phyloP scores from a whole-genome alignment of 2,329 filamentous ascomycete genomes.

The Hymenotorrendiella dingleyae region DNA sequence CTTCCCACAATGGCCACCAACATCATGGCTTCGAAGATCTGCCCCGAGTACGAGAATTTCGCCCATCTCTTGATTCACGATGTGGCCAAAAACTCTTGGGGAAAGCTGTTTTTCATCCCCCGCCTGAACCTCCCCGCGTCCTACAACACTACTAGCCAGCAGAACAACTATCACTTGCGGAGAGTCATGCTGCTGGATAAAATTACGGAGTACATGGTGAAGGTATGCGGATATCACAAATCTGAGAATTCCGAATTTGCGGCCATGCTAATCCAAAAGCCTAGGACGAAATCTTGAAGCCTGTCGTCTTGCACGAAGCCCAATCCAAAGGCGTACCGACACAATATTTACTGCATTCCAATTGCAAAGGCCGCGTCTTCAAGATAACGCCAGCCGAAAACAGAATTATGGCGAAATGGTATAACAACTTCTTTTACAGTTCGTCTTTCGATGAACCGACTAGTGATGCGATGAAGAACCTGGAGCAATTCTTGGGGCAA shows the following conservation, averaged over 20 bases:
- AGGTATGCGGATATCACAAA: neutral
- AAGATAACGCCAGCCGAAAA: neutral
- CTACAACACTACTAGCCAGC: neutral
- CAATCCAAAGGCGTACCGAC: neutral
- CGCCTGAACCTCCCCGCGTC: neutral
- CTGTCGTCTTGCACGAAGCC: too few species aligned
- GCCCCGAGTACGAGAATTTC: too few species aligned
- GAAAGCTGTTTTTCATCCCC: too few species aligned
- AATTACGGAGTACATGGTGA: constrained; percentile 2
- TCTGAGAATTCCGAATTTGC: neutral
- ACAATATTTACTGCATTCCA: constrained; percentile 1
- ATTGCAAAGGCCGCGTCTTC: neutral
- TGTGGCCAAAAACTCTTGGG: too few species aligned
- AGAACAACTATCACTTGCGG: neutral
- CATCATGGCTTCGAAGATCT: too few species aligned
- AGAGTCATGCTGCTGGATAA: constrained; percentile 1
- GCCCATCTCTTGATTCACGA: too few species aligned
- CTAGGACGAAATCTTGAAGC: neutral
- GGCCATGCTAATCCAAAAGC: neutral
- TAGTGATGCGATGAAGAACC: neutral
- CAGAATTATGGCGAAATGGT: neutral
- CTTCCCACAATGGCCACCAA: too few species aligned
- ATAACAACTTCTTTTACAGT: neutral
- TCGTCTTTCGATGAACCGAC: neutral
- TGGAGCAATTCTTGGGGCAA: constrained; percentile 3